Percentiles rank a stretch among this genome's conserved stretches.
Evolutionary conservation across 352 stramenopile genomes (phyloP).

Genomic region (Globisporangium takayamanum): DNA sequence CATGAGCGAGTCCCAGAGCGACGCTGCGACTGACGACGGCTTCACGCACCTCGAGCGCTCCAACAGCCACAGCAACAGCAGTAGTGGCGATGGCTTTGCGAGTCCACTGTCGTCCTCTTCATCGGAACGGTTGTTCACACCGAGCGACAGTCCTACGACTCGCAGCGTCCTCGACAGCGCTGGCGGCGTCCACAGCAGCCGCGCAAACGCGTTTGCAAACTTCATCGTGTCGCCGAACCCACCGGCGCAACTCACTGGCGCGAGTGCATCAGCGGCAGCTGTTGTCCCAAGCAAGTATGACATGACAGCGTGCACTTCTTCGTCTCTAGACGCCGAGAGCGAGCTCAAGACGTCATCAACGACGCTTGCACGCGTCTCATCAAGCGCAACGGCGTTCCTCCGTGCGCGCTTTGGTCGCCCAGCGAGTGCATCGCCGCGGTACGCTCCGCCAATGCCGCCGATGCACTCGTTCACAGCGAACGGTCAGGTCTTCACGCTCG

Average conservation of each 20-base stretch:
- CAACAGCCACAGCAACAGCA: not conserved
- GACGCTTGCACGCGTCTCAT: slow-evolving; percentile 12
- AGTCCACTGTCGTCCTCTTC: slow-evolving; percentile 8
- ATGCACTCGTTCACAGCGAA: slow-evolving; percentile 71
- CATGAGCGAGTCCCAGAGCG: not conserved
- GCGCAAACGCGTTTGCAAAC: slow-evolving; percentile 8
- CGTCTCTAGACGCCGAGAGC: not conserved
- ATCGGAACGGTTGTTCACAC: slow-evolving; percentile 8
- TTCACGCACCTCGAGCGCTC: not conserved
- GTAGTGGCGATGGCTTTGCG: not conserved
- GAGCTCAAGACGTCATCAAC: slow-evolving; percentile 8
- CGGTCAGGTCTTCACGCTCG: slow-evolving; percentile 81
- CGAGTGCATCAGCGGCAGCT: not conserved
- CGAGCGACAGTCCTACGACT: slow-evolving; percentile 5
- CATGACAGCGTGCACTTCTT: not conserved
- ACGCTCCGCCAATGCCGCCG: slow-evolving; percentile 18
- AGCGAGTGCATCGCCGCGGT: slow-evolving; percentile 1
- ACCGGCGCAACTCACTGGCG: slow-evolving; percentile 5
- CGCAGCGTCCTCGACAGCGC: not conserved
- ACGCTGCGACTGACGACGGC: not conserved
- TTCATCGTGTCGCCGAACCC: slow-evolving; percentile 16
- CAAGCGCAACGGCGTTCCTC: slow-evolving; percentile 13
- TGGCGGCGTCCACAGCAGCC: not conserved
- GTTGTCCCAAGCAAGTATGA: not conserved
- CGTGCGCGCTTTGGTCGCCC: not conserved